Base-by-base conservation (phyloP, 768 basidiomycete genomes). In the Suillus tomentosus region DNA sequence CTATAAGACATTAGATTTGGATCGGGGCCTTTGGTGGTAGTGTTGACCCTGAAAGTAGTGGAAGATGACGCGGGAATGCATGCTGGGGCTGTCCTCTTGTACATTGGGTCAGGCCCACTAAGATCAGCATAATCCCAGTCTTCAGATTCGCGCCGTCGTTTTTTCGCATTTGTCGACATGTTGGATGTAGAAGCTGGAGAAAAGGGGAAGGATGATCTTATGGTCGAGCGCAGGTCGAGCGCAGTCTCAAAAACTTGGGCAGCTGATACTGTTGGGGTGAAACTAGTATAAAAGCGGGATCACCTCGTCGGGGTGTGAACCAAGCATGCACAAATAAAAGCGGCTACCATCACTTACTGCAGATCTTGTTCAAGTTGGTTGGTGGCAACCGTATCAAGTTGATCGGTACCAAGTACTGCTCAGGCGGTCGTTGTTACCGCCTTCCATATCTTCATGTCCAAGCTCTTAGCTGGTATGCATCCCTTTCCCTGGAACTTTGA, bases 61-160 rank as follows among this genome's bases (percentile, higher is more conserved):
- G 57, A 58, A 19, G 57, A 58, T 19, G 57, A 58, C 19, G 57
- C 42, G 50, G 51, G 61, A 39, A 64, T 50, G 42, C 61, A 56
- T 40, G 64, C 34, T 40, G 53, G 64, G 4, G 39, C 63, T 15
- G 53, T 55, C 42, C 54, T 62, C 24, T 51, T 59, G 55, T 66
- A 66, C 43, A 66, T 60, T 54, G 66, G 66, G 42, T 59, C 43
- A 8, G 64, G 43, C 1, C 59, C 48, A 8, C 64, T 66, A 2
- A 66, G 55, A 43, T 66, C 66, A 19, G 61, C 42, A 40, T 57
- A 36, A 42, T 66, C 66, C 66, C 63, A 65, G 53, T 66, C 58
- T 39, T 64, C 66, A n/a, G 22, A 0, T 51, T 63, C 24, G 14
- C 53, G 55, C 15, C 57, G 60, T 22, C 66, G 59, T 51, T 66